A percentile compares a stretch with the other conserved stretches of the same genome.
These are phyloP conservation scores for Hypholoma sublateritium DNA, from an alignment of 768 basidiomycete species.

Conservation along the genomic window DNA sequence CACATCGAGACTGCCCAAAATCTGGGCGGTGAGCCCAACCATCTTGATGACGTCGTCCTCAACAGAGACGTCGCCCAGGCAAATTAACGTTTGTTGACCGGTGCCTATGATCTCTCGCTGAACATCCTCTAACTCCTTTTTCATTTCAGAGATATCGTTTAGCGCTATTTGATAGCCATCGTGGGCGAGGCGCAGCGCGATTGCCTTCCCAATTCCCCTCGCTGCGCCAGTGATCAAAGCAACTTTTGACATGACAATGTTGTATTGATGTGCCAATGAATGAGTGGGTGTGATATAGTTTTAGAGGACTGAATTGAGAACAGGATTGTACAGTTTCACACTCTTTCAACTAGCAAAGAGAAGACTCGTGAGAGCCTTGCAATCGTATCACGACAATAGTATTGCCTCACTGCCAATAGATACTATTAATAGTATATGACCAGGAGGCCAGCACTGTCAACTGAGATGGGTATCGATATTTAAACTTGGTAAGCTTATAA, in stretches of 20 bases:
- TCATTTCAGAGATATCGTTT: conserved; percentile 38
- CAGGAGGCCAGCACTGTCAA: no score
- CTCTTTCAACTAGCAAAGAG: no score
- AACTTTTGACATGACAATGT: conserved; percentile 21
- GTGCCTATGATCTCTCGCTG: conserved; percentile 25
- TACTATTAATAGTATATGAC: no score
- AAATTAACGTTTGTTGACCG: conserved; percentile 21
- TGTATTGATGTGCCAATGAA: background rate
- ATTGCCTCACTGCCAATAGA: no score
- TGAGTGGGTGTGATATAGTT: background rate
- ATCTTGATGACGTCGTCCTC: conserved; percentile 43
- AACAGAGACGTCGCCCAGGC: conserved; percentile 37
- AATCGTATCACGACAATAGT: no score
- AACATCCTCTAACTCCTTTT: conserved; percentile 25
- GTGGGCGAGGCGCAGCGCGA: conserved; percentile 43
- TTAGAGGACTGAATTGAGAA: no score
- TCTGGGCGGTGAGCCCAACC: conserved; percentile 28
- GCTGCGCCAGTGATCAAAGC: conserved; percentile 36
- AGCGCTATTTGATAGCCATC: conserved; percentile 49
- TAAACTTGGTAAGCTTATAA: no score
- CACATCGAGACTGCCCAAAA: conserved; percentile 47
- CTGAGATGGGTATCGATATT: no score
- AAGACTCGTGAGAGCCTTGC: no score
- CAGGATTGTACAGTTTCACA: no score
- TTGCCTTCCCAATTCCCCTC: conserved; percentile 48